Conservation (phyloP, 257 asterid species). For the Solanum clarkiae region DNA sequence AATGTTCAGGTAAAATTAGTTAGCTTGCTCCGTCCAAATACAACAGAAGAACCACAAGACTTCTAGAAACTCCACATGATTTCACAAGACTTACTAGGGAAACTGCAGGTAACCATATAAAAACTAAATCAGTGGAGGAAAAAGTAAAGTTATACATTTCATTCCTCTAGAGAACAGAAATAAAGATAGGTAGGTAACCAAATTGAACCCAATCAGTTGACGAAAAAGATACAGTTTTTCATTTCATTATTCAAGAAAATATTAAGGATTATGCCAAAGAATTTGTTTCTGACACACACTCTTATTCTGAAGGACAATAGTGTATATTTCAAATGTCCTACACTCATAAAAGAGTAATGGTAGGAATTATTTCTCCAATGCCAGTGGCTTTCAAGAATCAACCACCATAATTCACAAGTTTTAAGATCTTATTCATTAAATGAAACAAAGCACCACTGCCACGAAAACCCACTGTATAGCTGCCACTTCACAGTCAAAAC, state of each 20-base stretch:
- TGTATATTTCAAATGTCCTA: background rate
- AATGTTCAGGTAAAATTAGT: background rate
- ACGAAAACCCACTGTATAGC: background rate
- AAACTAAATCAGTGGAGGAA: background rate
- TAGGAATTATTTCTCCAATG: background rate
- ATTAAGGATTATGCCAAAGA: too few species aligned
- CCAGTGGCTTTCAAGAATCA: background rate
- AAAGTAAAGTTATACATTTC: background rate
- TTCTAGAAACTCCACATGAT: background rate
- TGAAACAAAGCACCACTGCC: background rate
- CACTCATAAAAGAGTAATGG: background rate
- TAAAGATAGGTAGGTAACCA: background rate
- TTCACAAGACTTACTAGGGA: background rate
- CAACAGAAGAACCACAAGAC: background rate
- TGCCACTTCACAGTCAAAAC: background rate
- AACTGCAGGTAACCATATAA: background rate
- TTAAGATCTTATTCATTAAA: background rate
- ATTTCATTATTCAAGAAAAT: background rate
- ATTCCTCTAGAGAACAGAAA: background rate
- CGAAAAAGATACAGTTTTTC: background rate
- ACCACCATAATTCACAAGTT: background rate
- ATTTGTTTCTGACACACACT: background rate
- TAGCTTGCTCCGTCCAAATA: background rate
- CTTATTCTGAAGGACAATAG: background rate
- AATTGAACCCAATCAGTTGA: background rate